These are phyloP conservation scores for Chlamydomonas applanata DNA, from an alignment of 139 green algal species.

Conservation along the genomic window DNA sequence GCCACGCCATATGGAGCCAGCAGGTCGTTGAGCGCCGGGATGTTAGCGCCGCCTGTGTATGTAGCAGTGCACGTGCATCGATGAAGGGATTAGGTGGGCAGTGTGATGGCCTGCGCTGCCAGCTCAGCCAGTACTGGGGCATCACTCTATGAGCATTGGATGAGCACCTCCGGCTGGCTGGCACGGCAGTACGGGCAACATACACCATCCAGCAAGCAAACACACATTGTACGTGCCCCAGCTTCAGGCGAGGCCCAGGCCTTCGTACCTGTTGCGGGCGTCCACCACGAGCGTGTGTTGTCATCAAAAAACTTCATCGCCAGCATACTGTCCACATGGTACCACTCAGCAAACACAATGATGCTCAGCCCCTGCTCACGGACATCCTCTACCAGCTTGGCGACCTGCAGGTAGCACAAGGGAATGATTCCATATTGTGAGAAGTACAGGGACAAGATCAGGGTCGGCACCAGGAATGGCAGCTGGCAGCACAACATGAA, in stretches of 20 bases:
- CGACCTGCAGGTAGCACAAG: constrained; percentile 53
- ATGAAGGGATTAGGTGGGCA: no score
- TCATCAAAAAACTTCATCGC: constrained; percentile 97
- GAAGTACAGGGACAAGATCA: constrained; percentile 5
- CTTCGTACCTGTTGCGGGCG: constrained; percentile 57
- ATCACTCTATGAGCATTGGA: background rate
- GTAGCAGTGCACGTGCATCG: no score
- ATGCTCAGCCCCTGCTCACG: constrained; percentile 68
- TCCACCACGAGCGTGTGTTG: constrained; percentile 95
- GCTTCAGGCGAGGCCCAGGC: constrained; percentile 16
- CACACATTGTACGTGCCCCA: background rate
- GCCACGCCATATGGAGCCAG: constrained; percentile 78
- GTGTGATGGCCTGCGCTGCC: no score
- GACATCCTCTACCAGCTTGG: constrained; percentile 81
- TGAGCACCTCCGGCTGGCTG: background rate
- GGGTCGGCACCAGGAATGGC: no score
- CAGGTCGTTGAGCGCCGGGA: constrained; percentile 96
- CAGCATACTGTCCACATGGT: constrained; percentile 77
- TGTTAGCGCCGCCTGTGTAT: constrained; percentile 82
- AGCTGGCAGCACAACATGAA: no score
- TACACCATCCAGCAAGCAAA: background rate
- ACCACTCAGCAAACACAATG: constrained; percentile 96
- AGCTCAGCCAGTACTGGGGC: background rate
- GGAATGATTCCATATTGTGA: constrained; percentile 22
- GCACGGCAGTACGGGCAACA: background rate